Evolutionary conservation across 345 rosid genomes (phyloP).

Genomic region (Citrus hindsii): DNA sequence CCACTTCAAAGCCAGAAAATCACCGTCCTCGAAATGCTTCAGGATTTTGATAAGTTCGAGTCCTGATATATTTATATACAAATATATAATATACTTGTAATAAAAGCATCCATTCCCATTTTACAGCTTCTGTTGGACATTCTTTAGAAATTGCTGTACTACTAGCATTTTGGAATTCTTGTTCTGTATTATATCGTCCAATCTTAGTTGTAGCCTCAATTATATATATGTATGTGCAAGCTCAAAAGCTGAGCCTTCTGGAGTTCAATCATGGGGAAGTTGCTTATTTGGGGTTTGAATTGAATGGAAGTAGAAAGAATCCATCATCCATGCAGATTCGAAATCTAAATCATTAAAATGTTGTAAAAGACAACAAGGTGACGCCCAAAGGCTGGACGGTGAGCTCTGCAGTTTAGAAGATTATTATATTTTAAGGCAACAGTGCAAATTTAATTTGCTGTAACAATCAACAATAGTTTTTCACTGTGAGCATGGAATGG

Average conservation of each 20-base stretch:
- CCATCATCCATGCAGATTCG: too few species aligned
- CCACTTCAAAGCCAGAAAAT: constrained; percentile 25
- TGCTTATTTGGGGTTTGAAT: neutral
- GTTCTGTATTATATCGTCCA: neutral
- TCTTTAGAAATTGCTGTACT: neutral
- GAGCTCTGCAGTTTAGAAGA: too few species aligned
- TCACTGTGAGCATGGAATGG: neutral
- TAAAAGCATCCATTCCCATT: neutral
- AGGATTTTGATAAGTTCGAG: constrained; percentile 38
- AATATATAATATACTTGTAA: too few species aligned
- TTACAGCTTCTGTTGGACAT: neutral
- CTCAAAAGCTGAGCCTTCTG: neutral
- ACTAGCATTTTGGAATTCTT: constrained; percentile 2
- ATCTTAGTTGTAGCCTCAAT: constrained; percentile 5
- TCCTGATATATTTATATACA: constrained; percentile 7
- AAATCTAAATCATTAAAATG: too few species aligned
- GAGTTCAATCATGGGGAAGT: neutral
- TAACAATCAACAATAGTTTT: too few species aligned
- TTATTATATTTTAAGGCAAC: too few species aligned
- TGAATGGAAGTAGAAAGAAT: neutral
- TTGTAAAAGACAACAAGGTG: too few species aligned
- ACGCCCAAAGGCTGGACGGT: too few species aligned
- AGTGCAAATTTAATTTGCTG: too few species aligned
- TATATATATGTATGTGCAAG: neutral
- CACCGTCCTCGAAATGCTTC: constrained; percentile 54